These are phyloP conservation scores for Fusarium sp. DNA, from an alignment of 2,329 filamentous ascomycete genomes.

Conservation along the genomic window DNA sequence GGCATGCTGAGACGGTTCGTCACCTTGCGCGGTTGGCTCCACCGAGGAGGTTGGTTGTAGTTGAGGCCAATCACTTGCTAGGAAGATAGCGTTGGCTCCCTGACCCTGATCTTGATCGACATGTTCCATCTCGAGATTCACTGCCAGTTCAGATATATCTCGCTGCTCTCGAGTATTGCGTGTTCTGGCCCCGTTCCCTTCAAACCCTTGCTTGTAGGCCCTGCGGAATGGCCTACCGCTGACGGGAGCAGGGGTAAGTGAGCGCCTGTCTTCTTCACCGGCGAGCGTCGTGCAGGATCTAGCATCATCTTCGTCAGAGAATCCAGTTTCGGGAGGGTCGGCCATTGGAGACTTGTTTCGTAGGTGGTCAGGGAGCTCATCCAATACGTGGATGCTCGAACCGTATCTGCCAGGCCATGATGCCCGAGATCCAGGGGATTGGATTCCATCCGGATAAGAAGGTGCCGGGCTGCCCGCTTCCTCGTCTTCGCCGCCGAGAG, in stretches of 20 bases:
- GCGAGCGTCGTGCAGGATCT: background rate
- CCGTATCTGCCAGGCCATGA: background rate
- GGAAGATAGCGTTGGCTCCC: too few species aligned
- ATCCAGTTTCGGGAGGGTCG: background rate
- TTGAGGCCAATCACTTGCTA: too few species aligned
- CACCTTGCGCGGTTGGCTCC: too few species aligned
- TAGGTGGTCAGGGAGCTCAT: background rate
- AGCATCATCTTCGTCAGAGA: background rate
- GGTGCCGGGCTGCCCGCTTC: background rate
- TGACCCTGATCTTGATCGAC: too few species aligned
- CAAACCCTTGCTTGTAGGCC: too few species aligned
- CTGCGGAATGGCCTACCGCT: background rate
- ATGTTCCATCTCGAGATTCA: too few species aligned
- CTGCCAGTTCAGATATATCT: too few species aligned
- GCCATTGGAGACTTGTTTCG: background rate
- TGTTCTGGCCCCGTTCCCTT: too few species aligned
- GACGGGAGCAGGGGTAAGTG: background rate
- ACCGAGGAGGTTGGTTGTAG: too few species aligned
- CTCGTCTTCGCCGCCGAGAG: too few species aligned
- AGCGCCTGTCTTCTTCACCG: background rate
- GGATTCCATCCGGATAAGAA: background rate
- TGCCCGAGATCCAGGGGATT: background rate
- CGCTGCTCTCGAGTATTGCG: too few species aligned
- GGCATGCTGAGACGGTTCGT: too few species aligned
- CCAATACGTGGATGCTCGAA: background rate